These are phyloP conservation scores for Lathyrus aphaca DNA, from an alignment of 306 rosid species.

Conservation along the genomic window DNA sequence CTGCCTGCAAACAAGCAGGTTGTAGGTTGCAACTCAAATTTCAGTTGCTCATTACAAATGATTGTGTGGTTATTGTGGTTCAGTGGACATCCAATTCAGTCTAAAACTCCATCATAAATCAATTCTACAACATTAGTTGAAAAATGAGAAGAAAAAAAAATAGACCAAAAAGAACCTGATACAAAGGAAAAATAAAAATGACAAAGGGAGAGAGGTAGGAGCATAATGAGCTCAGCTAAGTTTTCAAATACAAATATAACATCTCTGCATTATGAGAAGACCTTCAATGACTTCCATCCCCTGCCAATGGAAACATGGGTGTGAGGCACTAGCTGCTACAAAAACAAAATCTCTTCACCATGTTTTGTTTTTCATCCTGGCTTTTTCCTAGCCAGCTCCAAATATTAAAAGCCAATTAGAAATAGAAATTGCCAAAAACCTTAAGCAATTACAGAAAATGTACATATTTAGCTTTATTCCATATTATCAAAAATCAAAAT, in stretches of 20 bases:
- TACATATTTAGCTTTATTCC: constrained; percentile 3
- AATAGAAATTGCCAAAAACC: constrained; percentile 9
- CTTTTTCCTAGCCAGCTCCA: constrained; percentile 35
- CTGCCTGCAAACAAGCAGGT: constrained; percentile 20
- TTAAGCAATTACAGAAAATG: background rate
- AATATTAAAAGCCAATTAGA: constrained; percentile 41
- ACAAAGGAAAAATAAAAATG: constrained; percentile 25
- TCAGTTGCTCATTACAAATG: constrained; percentile 25
- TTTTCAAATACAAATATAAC: constrained; percentile 34
- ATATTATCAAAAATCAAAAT: constrained; percentile 6
- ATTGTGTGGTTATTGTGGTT: constrained; percentile 13
- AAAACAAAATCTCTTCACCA: constrained; percentile 10
- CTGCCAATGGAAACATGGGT: constrained; percentile 32
- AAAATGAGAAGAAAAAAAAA: constrained; percentile 28
- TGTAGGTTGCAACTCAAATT: constrained; percentile 22
- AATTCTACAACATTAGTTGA: constrained; percentile 40
- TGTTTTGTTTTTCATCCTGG: constrained; percentile 29
- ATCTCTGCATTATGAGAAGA: constrained; percentile 44
- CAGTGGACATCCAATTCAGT: constrained; percentile 8
- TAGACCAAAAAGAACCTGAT: constrained; percentile 24
- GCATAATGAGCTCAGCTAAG: constrained; percentile 31
- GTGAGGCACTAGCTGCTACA: constrained; percentile 37
- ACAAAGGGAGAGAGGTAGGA: constrained; percentile 17
- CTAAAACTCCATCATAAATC: constrained; percentile 36
- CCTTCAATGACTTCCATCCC: constrained; percentile 38